Conservation (phyloP, 106 monocot species). For the Dendrobium officinale region DNA sequence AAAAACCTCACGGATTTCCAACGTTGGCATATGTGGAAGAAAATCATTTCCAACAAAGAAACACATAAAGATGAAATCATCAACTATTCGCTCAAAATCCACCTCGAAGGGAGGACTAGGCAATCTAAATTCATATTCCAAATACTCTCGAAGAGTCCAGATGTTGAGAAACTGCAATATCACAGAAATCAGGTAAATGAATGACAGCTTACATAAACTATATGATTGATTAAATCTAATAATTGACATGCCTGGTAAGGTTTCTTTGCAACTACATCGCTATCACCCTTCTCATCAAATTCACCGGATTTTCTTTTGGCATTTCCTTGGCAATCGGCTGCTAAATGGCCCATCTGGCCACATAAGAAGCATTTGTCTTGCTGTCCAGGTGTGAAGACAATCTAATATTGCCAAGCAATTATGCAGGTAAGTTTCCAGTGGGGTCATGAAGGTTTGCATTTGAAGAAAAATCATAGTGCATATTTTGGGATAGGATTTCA, state of each 20-base stretch:
- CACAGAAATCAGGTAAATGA: neutral
- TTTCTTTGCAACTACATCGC: constrained; percentile 51
- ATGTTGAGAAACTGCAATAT: constrained; percentile 91
- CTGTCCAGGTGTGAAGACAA: constrained; percentile 93
- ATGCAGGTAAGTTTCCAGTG: neutral
- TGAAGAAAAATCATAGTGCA: neutral
- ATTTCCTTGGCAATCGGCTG: constrained; percentile 89
- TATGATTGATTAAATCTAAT: neutral
- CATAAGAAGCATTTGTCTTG: constrained; percentile 96
- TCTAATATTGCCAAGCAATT: constrained; percentile 29
- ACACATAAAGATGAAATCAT: constrained; percentile 96
- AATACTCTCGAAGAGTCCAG: constrained; percentile 91
- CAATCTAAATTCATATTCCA: constrained; percentile 84
- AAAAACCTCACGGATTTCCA: constrained; percentile 93
- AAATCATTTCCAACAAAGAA: constrained; percentile 99
- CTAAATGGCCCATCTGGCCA: constrained; percentile 95
- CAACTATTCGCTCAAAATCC: constrained; percentile 88
- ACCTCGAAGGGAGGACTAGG: constrained; percentile 77
- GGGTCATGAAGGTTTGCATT: neutral
- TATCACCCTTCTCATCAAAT: constrained; percentile 79
- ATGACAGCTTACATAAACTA: neutral
- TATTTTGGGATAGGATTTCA: neutral
- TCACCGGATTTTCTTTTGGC: constrained; percentile 89
- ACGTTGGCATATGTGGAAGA: constrained; percentile 96
- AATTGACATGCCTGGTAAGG: constrained; percentile 68